Evolutionary conservation across 2,329 filamentous ascomycete species (phyloP).

Genomic region (Exophiala sideris): DNA sequence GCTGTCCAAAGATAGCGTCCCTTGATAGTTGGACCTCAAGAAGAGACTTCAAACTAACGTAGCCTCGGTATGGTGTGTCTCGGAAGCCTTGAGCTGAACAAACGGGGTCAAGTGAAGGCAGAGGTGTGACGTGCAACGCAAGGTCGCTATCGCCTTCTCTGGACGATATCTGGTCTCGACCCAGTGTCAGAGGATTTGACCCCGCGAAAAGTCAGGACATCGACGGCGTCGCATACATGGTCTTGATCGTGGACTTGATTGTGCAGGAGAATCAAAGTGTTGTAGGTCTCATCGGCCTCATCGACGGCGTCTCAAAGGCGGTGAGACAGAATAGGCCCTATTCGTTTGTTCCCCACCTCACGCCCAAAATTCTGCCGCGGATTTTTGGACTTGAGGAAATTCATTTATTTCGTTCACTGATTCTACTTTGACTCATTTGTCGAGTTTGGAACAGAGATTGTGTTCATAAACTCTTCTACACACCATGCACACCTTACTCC

Average conservation of each 20-base stretch:
- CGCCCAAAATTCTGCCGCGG: constrained; percentile 14
- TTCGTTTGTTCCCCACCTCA: not conserved
- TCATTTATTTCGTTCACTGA: not conserved
- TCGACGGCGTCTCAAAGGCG: constrained; percentile 5
- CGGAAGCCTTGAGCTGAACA: too few species aligned
- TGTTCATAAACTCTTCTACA: not conserved
- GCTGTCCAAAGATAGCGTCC: too few species aligned
- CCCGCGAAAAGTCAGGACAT: too few species aligned
- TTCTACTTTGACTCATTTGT: not conserved
- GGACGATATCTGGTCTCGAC: too few species aligned
- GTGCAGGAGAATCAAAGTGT: not conserved
- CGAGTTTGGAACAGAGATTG: not conserved
- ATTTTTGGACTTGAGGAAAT: constrained; percentile 13
- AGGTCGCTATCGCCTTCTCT: too few species aligned
- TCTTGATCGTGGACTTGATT: not conserved
- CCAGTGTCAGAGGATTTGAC: too few species aligned
- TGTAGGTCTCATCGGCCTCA: constrained; percentile 2
- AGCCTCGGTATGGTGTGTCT: too few species aligned
- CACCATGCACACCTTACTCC: not conserved
- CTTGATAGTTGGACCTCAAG: too few species aligned
- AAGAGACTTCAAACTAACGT: too few species aligned
- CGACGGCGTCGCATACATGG: not conserved
- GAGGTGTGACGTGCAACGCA: too few species aligned
- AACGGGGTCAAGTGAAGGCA: too few species aligned
- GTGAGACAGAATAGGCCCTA: not conserved